Evolutionary conservation across 805 yeast genomes (phyloP).

Genomic region (Saccharomycopsis fermentans): DNA sequence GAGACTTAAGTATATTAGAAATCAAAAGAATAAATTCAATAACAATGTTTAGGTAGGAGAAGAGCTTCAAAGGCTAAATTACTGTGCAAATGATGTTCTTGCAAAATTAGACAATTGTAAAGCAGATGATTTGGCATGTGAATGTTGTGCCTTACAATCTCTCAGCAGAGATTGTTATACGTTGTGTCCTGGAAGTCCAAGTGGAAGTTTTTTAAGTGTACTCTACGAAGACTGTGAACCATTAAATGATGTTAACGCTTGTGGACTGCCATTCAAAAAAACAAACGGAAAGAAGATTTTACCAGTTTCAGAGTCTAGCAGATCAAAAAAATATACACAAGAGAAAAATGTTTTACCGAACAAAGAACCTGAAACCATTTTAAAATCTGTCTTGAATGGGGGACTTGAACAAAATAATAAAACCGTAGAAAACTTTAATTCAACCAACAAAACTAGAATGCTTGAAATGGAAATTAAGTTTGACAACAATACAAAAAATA

Average conservation of each 20-base stretch:
- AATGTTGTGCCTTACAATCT: conserved; percentile 45
- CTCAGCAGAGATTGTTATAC: conserved; percentile 37
- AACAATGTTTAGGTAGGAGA: conserved; percentile 23
- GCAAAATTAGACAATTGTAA: conserved; percentile 39
- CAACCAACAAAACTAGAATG: neutral
- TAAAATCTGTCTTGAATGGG: conserved; percentile 7
- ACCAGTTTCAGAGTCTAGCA: neutral
- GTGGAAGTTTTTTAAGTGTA: conserved; percentile 37
- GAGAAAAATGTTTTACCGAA: neutral
- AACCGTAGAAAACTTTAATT: neutral
- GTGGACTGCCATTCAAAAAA: conserved; percentile 40
- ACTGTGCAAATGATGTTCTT: conserved; percentile 39
- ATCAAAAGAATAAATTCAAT: neutral
- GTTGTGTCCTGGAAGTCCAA: conserved; percentile 37
- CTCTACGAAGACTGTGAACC: conserved; percentile 36
- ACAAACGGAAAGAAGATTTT: conserved; percentile 23
- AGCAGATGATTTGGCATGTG: conserved; percentile 45
- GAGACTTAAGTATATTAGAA: neutral
- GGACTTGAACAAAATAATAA: neutral
- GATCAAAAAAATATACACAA: neutral
- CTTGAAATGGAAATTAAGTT: neutral
- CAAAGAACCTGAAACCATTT: conserved; percentile 1
- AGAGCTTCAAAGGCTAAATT: conserved; percentile 33
- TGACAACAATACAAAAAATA: neutral
- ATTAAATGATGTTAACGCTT: conserved; percentile 40